Percentiles rank a stretch among this genome's conserved stretches.
These are phyloP conservation scores for Sporodiniella umbellata DNA, from an alignment of 371 early-diverging fungal genomes.

Conservation along the genomic window DNA sequence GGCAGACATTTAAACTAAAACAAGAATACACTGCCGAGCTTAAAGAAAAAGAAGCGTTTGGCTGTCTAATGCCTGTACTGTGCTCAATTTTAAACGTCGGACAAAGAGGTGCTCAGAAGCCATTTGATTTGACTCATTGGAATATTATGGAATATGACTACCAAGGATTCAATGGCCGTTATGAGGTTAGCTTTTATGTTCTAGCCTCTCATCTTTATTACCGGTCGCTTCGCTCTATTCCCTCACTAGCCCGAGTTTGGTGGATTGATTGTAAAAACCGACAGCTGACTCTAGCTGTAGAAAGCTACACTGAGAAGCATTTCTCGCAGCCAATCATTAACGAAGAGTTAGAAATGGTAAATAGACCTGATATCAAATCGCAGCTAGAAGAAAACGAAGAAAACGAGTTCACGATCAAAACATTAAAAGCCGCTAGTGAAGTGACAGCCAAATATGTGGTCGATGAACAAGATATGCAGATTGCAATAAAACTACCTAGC, in stretches of 20 bases:
- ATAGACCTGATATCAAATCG: conserved; percentile 45
- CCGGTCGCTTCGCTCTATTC: conserved; percentile 58
- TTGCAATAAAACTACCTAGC: conserved; percentile 75
- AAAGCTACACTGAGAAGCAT: conserved; percentile 71
- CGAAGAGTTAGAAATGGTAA: conserved; percentile 58
- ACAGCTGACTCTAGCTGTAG: conserved; percentile 71
- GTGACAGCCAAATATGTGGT: conserved; percentile 75
- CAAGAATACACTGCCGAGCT: conserved; percentile 62
- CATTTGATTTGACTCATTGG: conserved; percentile 76
- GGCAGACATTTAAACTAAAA: conserved; percentile 75
- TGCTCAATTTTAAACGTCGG: conserved; percentile 68
- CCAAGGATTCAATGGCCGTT: conserved; percentile 54
- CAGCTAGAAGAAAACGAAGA: conserved; percentile 46
- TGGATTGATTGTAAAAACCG: conserved; percentile 82
- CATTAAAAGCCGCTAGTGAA: conserved; percentile 65
- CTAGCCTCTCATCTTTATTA: conserved; percentile 76
- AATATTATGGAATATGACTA: conserved; percentile 63
- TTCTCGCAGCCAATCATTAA: conserved; percentile 66
- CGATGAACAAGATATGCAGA: conserved; percentile 86
- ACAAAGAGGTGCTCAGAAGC: conserved; percentile 26
- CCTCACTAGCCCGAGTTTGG: conserved; percentile 75
- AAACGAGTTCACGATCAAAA: conserved; percentile 68
- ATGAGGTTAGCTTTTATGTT: conserved; percentile 61
- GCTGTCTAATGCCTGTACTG: conserved; percentile 56
- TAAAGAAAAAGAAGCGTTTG: conserved; percentile 51